Conservation (phyloP, 169 alveolate species). For the Eimeria sp. region DNA sequence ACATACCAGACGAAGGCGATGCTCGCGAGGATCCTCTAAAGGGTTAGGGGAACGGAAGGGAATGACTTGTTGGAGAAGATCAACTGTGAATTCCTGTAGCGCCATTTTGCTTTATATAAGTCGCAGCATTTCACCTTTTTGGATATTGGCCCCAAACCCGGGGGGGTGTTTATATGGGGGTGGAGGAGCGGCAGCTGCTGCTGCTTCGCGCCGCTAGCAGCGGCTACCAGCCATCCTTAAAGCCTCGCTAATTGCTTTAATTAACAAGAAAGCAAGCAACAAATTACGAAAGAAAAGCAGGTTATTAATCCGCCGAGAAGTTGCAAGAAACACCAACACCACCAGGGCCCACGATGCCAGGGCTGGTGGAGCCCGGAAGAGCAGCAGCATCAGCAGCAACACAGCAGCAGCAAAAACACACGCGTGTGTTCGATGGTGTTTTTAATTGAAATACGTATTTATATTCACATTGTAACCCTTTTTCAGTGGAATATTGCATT, state of each 20-base stretch:
- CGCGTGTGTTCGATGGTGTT: neutral
- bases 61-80: slow-evolving; percentile 75
- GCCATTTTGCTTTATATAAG: slow-evolving; percentile 36
- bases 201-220: slow-evolving; percentile 31
- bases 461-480: too few species aligned
- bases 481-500: neutral
- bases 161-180: slow-evolving; percentile 4
- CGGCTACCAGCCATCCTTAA: slow-evolving; percentile 1
- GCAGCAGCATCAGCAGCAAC: neutral
- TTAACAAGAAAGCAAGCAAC: neutral
- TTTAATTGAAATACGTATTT: neutral
- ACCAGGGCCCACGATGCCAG: neutral
- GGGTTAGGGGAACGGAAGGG: slow-evolving; percentile 80
- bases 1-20: slow-evolving; percentile 81
- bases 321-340: neutral
- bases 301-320: neutral
- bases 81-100: slow-evolving; percentile 76
- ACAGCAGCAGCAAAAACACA: too few species aligned
- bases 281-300: neutral
- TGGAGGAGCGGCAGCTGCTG: neutral
- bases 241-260: neutral
- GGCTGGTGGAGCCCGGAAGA: neutral
- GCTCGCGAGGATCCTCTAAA: slow-evolving; percentile 56
- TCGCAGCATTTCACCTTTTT: neutral
- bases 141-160: neutral